Conservation (phyloP, 768 basidiomycete genomes). For the Hysterangium stoloniferum region DNA sequence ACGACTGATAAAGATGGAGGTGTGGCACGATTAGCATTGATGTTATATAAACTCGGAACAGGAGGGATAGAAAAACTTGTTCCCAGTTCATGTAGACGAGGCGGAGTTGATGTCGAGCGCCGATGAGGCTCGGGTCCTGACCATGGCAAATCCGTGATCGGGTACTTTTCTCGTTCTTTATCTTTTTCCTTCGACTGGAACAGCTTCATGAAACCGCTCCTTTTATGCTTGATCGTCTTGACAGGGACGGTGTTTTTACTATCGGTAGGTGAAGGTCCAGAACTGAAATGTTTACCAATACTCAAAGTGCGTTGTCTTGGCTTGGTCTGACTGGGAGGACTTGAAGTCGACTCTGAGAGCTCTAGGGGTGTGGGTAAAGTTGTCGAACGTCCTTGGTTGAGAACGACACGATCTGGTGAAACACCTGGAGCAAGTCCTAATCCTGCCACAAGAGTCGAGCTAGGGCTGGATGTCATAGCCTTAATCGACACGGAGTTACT, state of each 20-base stretch:
- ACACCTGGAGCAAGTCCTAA: slow-evolving; percentile 2
- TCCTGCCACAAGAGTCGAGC: slow-evolving; percentile 10
- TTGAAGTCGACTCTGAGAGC: background rate
- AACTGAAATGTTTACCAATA: background rate
- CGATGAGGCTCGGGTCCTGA: too few species aligned
- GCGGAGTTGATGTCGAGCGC: slow-evolving; percentile 4
- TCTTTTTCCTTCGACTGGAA: slow-evolving; percentile 48
- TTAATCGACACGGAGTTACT: background rate
- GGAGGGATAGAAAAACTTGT: background rate
- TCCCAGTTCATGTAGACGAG: background rate
- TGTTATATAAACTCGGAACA: background rate
- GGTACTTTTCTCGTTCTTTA: slow-evolving; percentile 26
- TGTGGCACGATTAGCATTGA: slow-evolving; percentile 4
- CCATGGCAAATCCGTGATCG: too few species aligned
- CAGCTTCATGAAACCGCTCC: slow-evolving; percentile 74
- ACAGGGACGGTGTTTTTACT: slow-evolving; percentile 18
- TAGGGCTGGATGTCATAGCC: background rate
- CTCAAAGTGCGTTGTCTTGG: slow-evolving; percentile 9
- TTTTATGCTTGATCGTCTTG: slow-evolving; percentile 63
- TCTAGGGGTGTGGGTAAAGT: background rate
- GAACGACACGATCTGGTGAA: background rate
- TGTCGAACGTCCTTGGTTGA: background rate
- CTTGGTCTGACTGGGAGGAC: background rate
- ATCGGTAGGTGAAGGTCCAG: background rate
- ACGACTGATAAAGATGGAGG: slow-evolving; percentile 9